Base-by-base conservation (phyloP, 768 basidiomycete genomes). In the Cytidiella melzeri region DNA sequence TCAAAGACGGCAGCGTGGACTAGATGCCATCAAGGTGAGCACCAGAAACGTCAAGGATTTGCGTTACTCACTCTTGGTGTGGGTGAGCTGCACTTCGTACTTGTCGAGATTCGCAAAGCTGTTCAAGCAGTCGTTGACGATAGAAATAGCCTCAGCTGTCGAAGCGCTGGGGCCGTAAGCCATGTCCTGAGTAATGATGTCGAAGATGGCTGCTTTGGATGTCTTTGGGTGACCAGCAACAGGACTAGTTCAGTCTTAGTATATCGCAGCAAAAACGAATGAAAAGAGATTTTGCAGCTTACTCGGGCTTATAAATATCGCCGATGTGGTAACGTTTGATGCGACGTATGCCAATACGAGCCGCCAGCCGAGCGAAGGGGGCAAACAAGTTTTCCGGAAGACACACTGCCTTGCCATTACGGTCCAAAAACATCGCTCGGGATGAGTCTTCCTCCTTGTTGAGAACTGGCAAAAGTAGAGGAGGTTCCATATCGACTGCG, bases 241-340 rank as follows among this genome's bases (percentile, higher is more conserved):
- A 19, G 75, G 63, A 50, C 86, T 88, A 56, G 2, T 39, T 37
- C 23, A 45, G 9, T n/a, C n/a, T n/a, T n/a, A n/a, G n/a, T n/a
- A n/a, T n/a, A n/a, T n/a, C n/a, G n/a, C n/a, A n/a, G n/a, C n/a
- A n/a, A n/a, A n/a, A n/a, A n/a, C n/a, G n/a, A n/a, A n/a, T n/a
- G n/a, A n/a, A n/a, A n/a, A n/a, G n/a, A n/a, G n/a, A n/a, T n/a
- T n/a, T n/a, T n/a, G 48, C 2, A 19, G 65, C 70, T 34, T 57
- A 86, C 88, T 74, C 83, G 1, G 84, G 80, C 27, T 77, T 71
- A 63, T 80, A 92, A 11, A 84, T 79, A 53, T 88, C 81, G 28
- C 80, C 74, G 45, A 92, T 79, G 64, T 90, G 84, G 64, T 81
- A 92, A 9, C 91, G 78, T 63, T 93, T 93, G 62, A 93, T 90